Evolutionary conservation across 495 filamentous ascomycete species (phyloP).

Genomic region (Aspergillus steynii): DNA sequence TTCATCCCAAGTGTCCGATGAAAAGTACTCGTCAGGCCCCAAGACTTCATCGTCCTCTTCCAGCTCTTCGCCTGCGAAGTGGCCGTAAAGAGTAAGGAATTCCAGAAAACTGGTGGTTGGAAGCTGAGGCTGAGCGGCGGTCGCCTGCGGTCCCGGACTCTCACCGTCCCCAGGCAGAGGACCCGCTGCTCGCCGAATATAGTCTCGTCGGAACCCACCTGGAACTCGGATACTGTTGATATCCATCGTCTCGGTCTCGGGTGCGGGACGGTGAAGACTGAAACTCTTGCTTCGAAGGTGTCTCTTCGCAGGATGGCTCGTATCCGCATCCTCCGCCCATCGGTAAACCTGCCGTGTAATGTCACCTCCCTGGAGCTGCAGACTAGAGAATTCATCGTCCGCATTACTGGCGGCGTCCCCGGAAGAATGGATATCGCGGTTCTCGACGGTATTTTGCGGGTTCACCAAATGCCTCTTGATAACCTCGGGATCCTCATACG

Average conservation of each 20-base stretch:
- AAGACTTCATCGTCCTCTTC: constrained; percentile 93
- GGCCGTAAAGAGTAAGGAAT: constrained; percentile 90
- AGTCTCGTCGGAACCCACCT: constrained; percentile 91
- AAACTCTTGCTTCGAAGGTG: constrained; percentile 77
- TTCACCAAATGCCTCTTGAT: constrained; percentile 80
- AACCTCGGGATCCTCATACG: constrained; percentile 78
- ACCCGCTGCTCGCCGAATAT: constrained; percentile 65
- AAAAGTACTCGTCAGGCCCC: constrained; percentile 81
- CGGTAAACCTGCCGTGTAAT: constrained; percentile 91
- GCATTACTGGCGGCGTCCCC: constrained; percentile 52
- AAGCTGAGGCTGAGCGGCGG: constrained; percentile 56
- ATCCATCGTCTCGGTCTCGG: constrained; percentile 75
- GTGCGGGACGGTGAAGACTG: constrained; percentile 69
- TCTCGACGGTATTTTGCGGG: constrained; percentile 49
- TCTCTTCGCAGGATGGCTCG: constrained; percentile 44
- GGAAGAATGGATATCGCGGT: constrained; percentile 40
- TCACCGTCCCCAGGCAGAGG: constrained; percentile 54
- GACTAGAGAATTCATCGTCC: constrained; percentile 86
- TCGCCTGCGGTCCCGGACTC: constrained; percentile 38
- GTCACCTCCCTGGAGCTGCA: constrained; percentile 90
- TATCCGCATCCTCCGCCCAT: constrained; percentile 82
- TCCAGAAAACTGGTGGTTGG: constrained; percentile 92
- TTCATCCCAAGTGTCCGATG: constrained; percentile 61
- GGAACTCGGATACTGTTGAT: constrained; percentile 87
- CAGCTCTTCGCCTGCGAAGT: constrained; percentile 94